These are phyloP conservation scores for Dryas integrifolia DNA, from an alignment of 331 rosid species.

Conservation along the genomic window DNA sequence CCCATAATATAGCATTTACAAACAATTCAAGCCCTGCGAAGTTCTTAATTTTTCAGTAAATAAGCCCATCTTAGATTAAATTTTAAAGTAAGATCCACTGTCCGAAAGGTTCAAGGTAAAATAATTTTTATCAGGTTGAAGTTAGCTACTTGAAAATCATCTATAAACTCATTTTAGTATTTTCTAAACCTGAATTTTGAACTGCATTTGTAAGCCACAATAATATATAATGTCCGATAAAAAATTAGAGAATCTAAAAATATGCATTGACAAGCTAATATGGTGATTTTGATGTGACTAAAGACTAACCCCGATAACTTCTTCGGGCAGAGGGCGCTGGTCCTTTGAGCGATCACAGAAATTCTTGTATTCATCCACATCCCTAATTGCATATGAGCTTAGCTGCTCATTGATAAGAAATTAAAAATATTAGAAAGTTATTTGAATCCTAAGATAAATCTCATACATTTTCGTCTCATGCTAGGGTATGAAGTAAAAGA, in stretches of 20 bases:
- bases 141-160: not conserved
- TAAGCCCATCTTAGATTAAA: not conserved
- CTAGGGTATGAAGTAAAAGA: not conserved
- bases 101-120: not conserved
- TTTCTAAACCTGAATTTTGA: not conserved
- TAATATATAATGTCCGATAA: not conserved
- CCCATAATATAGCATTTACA: not conserved
- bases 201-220: slow-evolving; percentile 6
- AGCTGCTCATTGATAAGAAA: slow-evolving; percentile 45
- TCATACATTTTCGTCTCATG: not conserved
- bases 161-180: not conserved
- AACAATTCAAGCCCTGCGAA: not conserved
- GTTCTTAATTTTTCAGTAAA: not conserved
- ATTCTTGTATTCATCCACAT: slow-evolving; percentile 90
- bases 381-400: slow-evolving; percentile 86
- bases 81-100: not conserved
- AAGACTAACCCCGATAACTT: slow-evolving; percentile 82
- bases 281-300: slow-evolving; percentile 10
- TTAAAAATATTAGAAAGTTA: not conserved
- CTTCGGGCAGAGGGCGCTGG: slow-evolving; percentile 92
- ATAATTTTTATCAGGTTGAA: not conserved
- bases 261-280: slow-evolving; percentile 20
- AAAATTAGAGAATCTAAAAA: not conserved
- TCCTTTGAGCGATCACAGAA: slow-evolving; percentile 95
- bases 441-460: not conserved